These are phyloP conservation scores for Elongisporangium undulatum DNA, from an alignment of 352 stramenopile genomes.

Conservation along the genomic window DNA sequence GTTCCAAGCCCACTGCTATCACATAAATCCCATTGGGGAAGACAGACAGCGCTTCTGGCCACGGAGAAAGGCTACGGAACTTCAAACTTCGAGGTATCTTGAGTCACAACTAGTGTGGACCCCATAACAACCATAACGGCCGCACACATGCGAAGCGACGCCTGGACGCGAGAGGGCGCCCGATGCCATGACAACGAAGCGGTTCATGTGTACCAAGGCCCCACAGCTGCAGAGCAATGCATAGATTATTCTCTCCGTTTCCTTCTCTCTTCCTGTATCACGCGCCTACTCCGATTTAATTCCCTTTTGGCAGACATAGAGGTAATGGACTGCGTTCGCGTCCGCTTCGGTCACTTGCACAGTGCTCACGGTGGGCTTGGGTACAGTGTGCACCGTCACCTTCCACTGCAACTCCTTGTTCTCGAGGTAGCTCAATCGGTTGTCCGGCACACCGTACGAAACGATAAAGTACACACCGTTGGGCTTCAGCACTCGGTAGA, in stretches of 20 bases:
- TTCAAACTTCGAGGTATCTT: too few relatives aligned
- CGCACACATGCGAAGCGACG: not conserved
- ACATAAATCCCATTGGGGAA: not conserved
- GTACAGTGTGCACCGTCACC: slow-evolving; percentile 93
- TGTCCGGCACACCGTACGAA: slow-evolving; percentile 94
- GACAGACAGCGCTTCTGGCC: too few relatives aligned
- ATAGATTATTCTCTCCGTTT: not conserved
- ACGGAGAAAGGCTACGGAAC: too few relatives aligned
- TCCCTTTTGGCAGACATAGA: slow-evolving; percentile 95
- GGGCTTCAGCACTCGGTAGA: slow-evolving; percentile 93
- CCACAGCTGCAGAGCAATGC: not conserved
- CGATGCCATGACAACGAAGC: not conserved
- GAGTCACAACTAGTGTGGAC: not conserved
- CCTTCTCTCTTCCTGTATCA: not conserved
- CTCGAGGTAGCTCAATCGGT: slow-evolving; percentile 94
- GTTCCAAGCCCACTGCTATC: not conserved
- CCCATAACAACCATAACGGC: not conserved
- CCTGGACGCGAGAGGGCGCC: not conserved
- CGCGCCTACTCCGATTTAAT: slow-evolving; percentile 20
- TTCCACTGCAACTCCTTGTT: slow-evolving; percentile 95
- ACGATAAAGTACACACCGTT: slow-evolving; percentile 94
- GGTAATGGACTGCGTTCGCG: slow-evolving; percentile 94
- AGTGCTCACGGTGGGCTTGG: slow-evolving; percentile 94
- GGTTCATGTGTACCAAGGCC: not conserved
- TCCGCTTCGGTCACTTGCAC: slow-evolving; percentile 92